Percentiles rank a stretch among this genome's conserved stretches.
These are phyloP conservation scores for Schizothecium vesticola DNA, from an alignment of 495 filamentous ascomycete species.

Conservation along the genomic window DNA sequence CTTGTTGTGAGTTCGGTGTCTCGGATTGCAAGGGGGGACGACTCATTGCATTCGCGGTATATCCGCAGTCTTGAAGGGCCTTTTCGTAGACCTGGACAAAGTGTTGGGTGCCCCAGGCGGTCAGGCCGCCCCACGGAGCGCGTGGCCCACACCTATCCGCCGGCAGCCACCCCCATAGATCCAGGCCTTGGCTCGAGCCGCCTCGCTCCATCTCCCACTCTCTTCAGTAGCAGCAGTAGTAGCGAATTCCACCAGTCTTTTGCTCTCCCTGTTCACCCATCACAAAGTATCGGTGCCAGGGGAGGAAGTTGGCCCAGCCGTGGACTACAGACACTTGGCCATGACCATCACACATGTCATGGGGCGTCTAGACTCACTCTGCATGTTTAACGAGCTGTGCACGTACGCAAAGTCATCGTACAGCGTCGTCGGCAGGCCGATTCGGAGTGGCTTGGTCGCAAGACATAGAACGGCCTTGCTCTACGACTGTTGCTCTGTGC, in stretches of 20 bases:
- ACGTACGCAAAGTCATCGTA: constrained; percentile 6
- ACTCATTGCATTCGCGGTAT: background rate
- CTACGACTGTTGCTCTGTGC: constrained; percentile 3
- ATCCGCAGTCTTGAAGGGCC: background rate
- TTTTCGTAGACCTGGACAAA: constrained; percentile 7
- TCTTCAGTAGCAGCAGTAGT: too few relatives aligned
- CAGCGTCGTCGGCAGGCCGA: background rate
- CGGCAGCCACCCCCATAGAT: too few relatives aligned
- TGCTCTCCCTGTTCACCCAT: too few relatives aligned
- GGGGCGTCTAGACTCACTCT: background rate
- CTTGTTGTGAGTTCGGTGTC: background rate
- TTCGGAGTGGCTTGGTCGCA: background rate
- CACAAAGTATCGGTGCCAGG: constrained; percentile 4
- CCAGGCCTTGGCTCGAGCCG: too few relatives aligned
- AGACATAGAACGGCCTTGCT: constrained; percentile 3
- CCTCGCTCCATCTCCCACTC: too few relatives aligned
- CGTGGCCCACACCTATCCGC: too few relatives aligned
- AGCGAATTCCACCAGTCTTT: too few relatives aligned
- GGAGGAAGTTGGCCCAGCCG: background rate
- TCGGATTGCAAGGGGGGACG: too few relatives aligned
- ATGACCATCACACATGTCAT: background rate
- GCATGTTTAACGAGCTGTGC: background rate
- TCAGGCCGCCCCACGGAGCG: too few relatives aligned
- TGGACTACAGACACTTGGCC: background rate
- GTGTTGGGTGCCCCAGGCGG: too few relatives aligned